Evolutionary conservation across 306 rosid genomes (phyloP).

Genomic region (Rosa chinensis): DNA sequence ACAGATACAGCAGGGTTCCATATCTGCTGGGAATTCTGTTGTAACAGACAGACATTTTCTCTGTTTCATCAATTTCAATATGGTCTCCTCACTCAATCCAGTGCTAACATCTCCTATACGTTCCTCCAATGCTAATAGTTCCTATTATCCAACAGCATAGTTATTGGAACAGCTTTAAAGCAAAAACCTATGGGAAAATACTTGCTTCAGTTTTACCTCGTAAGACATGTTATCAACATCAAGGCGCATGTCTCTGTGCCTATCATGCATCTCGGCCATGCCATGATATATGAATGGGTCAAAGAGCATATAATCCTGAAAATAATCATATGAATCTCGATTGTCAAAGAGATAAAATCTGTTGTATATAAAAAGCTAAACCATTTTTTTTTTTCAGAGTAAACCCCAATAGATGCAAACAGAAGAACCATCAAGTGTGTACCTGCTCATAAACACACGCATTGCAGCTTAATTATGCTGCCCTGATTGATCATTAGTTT

Average conservation of each 20-base stretch:
- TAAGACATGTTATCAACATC: constrained; percentile 95
- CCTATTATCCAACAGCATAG: constrained; percentile 47
- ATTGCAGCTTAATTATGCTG: constrained; percentile 5
- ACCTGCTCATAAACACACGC: constrained; percentile 20
- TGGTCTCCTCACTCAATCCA: constrained; percentile 65
- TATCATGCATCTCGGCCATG: constrained; percentile 80
- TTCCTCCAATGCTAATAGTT: constrained; percentile 82
- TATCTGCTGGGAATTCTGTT: constrained; percentile 35
- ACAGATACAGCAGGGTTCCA: constrained; percentile 88
- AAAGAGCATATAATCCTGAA: constrained; percentile 74
- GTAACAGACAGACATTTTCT: constrained; percentile 26
- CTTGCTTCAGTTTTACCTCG: constrained; percentile 56
- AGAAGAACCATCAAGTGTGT: constrained; percentile 26
- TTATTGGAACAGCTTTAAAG: constrained; percentile 18
- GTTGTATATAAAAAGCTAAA: constrained; percentile 17
- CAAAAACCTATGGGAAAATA: constrained; percentile 16
- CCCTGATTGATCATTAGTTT: background rate
- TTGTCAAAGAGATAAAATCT: constrained; percentile 12
- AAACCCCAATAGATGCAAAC: constrained; percentile 12
- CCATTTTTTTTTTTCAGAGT: constrained; percentile 15
- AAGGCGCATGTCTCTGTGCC: constrained; percentile 95
- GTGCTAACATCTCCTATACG: constrained; percentile 84
- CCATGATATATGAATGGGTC: constrained; percentile 78
- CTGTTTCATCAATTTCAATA: constrained; percentile 60
- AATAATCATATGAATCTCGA: constrained; percentile 6